Base-by-base conservation (phyloP, 2,329 filamentous ascomycete species). In the Chrysoporthe cubensis region DNA sequence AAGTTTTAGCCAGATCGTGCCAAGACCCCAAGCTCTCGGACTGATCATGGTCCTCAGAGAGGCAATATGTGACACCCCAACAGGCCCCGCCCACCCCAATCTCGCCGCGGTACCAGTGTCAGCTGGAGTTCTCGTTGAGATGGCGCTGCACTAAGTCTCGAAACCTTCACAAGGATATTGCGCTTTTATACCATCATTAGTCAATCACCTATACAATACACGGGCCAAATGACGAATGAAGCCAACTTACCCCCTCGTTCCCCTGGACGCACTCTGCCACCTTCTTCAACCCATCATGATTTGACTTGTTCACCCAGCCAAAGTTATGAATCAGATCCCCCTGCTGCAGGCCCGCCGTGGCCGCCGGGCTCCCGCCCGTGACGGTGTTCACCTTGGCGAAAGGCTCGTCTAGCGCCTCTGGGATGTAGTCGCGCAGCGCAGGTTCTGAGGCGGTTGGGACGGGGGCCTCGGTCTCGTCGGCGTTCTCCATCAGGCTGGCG, bases 311-410 rank as follows among this genome's bases (percentile, higher is more conserved):
- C 54, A 94, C 92, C 73, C 88, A 89, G 70, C 95, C 96, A 82
- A 99, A 97, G 74, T 86, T 90, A 69, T 91, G 89, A 72, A 99
- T 91, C 75, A 88, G 84, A 79, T 99, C 96, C 34, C 92, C 94
- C 2, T 87, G 80, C 77, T 89, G 90, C 72, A 99, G 81, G 1
- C 96, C 96, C 37, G 96, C 94, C 64, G 86, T 81, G 46, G 92
- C 91, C 11, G 96, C 96, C 14, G 96, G 96, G 74, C 95, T 96
- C 64, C 85, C 86, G 26, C 86, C 79, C 46, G 90, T 89, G 11
- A 99, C 91, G 64, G 87, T 91, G 76, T 97, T 97, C 73, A 99
- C 92, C 77, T 89, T 96, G 43, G 96, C 96, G 77, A 99, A 99
- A 0, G 91, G 88, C 58, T 75, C 76, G 43, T 79, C 79, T 18